These are phyloP conservation scores for Capsicum baccatum DNA, from an alignment of 257 asterid species.

Conservation along the genomic window DNA sequence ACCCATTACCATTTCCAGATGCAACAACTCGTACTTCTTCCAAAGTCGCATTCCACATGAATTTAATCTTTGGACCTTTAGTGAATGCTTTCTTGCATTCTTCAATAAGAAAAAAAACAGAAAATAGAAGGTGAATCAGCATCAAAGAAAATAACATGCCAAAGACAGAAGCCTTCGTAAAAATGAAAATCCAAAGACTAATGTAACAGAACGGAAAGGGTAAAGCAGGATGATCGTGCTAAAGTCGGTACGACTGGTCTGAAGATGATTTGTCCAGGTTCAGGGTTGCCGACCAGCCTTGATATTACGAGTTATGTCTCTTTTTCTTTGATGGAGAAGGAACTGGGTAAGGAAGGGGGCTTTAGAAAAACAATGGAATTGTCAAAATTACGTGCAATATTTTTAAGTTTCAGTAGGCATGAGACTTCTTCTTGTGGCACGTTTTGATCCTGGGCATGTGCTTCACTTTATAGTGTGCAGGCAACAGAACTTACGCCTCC, in stretches of 20 bases:
- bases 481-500: background rate
- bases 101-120: background rate
- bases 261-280: background rate
- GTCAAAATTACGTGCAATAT: background rate
- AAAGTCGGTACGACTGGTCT: background rate
- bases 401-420: background rate
- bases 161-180: background rate
- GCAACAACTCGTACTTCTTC: background rate
- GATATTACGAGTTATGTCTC: background rate
- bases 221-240: background rate
- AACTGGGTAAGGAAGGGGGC: background rate
- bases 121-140: constrained; percentile 16
- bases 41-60: background rate
- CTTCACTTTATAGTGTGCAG: background rate
- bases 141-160: background rate
- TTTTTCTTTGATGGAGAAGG: background rate
- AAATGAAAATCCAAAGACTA: background rate
- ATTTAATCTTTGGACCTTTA: background rate
- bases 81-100: background rate
- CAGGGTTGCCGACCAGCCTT: background rate
- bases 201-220: constrained; percentile 3
- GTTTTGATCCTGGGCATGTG: background rate
- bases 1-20: background rate
- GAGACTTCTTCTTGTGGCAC: background rate
- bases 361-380: background rate